Percentiles rank a stretch among this genome's conserved stretches.
Conservation (phyloP, 208 protist genomes). For the Leishmania martiniquensis region DNA sequence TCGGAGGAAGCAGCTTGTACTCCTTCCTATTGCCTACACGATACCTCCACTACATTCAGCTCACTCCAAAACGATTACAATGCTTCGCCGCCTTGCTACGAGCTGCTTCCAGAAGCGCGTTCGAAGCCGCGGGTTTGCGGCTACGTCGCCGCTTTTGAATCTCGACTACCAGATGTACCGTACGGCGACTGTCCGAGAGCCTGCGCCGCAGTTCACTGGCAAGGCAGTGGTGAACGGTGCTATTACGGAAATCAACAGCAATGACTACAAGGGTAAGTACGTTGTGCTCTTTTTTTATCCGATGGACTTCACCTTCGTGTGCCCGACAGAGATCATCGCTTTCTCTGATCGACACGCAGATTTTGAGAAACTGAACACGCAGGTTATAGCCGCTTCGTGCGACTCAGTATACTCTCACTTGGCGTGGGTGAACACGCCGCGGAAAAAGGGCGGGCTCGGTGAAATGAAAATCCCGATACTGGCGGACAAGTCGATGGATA, state of each 20-base stretch:
- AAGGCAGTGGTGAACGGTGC: slow-evolving; percentile 95
- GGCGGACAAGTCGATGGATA: slow-evolving; percentile 95
- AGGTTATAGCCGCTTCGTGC: slow-evolving; percentile 93
- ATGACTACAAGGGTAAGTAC: slow-evolving; percentile 95
- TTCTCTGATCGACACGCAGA: slow-evolving; percentile 93
- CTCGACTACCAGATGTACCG: slow-evolving; percentile 84
- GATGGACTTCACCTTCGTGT: slow-evolving; percentile 98
- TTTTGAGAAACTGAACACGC: slow-evolving; percentile 91
- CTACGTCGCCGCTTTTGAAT: slow-evolving; percentile 65
- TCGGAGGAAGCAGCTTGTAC: neutral
- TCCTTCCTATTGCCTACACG: neutral
- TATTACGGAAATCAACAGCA: slow-evolving; percentile 92
- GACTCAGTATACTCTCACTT: slow-evolving; percentile 96
- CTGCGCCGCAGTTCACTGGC: slow-evolving; percentile 90
- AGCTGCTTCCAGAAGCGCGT: slow-evolving; percentile 21
- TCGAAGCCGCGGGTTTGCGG: slow-evolving; percentile 46
- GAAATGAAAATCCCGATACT: slow-evolving; percentile 97
- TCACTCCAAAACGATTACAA: slow-evolving; percentile 18
- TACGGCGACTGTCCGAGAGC: slow-evolving; percentile 82
- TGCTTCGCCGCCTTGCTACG: slow-evolving; percentile 66
- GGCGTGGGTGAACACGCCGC: slow-evolving; percentile 95
- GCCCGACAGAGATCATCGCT: slow-evolving; percentile 97
- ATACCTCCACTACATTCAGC: neutral
- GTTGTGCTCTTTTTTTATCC: slow-evolving; percentile 97
- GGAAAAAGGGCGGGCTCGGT: slow-evolving; percentile 97